Evolutionary conservation across 2,329 filamentous ascomycete genomes (phyloP), one percentile per base, ranked within the genome.

Genomic region (Apiospora hydei): DNA sequence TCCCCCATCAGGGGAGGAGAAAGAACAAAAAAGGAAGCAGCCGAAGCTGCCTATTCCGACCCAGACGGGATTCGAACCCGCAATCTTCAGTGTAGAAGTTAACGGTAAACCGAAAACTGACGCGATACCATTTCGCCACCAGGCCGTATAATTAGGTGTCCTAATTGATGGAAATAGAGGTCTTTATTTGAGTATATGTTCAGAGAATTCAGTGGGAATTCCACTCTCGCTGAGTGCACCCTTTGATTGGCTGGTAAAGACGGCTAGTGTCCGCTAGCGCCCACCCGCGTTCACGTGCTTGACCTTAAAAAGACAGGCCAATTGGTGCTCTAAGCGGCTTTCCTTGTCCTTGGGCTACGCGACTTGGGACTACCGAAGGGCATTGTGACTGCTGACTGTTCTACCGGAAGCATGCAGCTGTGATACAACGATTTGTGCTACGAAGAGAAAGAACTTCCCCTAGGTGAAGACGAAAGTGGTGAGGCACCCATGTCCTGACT

Each of bases 11-110:
- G 3, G 10, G 6, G 6, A 24, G 7, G 1, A 2, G 16, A 30
- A 14, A 46, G 10, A 44, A 18, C 5, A 46, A 46, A 68, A 46
- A n/a, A 47, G 30, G 51, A 5, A n/a, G 16, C 26, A 69, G 4
- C 43, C 14, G 44, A 13, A 43, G 21, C 61, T n/a, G 61, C n/a
- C 4, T 0, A 30, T 16, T 47, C 11, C 68, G 68, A 69, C 68
- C 68, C 68, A 69, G 68, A 69, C 68, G 68, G 68, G 68, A 69
- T 69, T 69, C 68, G 68, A 69, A 69, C 68, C 68, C 68, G 68
- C 68, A 69, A 69, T 69, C 68, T 69, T 69, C 68, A 69, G 68
- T 47, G 66, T 3, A 7, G 1, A 30, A 4, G 41, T 30, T 4
- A 34, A n/a, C 66, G 41, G 41, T 47, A n/a, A 68, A 47, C 68